Conservation (phyloP, 805 yeast species). For the Yamadazyma tumulicola region DNA sequence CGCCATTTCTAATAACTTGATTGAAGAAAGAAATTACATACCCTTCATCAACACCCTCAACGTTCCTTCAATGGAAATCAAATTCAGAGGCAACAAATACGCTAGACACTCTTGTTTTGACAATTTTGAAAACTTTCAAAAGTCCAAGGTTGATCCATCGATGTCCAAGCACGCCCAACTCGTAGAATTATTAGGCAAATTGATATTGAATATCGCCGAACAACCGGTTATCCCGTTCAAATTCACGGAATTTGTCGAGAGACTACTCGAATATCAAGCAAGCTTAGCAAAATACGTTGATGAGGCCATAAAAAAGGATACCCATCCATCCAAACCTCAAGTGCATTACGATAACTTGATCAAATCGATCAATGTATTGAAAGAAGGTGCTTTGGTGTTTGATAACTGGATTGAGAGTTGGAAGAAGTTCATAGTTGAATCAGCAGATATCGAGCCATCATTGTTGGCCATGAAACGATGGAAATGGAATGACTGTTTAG, state of each 20-base stretch:
- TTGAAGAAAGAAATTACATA: conserved; percentile 56
- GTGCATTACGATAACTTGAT: conserved; percentile 23
- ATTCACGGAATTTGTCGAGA: conserved; percentile 43
- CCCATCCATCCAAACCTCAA: conserved; percentile 14
- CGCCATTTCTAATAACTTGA: conserved; percentile 29
- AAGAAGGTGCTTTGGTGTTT: conserved; percentile 40
- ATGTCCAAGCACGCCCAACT: conserved; percentile 55
- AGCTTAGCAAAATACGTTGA: conserved; percentile 42
- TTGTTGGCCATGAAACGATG: conserved; percentile 67
- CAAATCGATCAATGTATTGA: conserved; percentile 22
- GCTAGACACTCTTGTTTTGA: conserved; percentile 65
- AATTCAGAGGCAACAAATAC: conserved; percentile 39
- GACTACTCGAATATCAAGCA: conserved; percentile 40
- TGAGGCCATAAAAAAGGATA: conserved; percentile 14
- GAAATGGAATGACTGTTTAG: conserved; percentile 74
- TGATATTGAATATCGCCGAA: conserved; percentile 62
- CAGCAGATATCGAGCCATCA: conserved; percentile 67
- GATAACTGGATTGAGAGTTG: conserved; percentile 61
- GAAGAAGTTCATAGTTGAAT: conserved; percentile 40
- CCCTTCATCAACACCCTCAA: conserved; percentile 66
- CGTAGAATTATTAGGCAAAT: conserved; percentile 50
- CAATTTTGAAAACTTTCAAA: conserved; percentile 52
- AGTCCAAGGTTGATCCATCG: conserved; percentile 47
- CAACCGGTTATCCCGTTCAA: conserved; percentile 74
- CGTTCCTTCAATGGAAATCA: conserved; percentile 64